Base-by-base conservation (phyloP, 1,284 basidiomycete species). In the Agroathelia rolfsii region DNA sequence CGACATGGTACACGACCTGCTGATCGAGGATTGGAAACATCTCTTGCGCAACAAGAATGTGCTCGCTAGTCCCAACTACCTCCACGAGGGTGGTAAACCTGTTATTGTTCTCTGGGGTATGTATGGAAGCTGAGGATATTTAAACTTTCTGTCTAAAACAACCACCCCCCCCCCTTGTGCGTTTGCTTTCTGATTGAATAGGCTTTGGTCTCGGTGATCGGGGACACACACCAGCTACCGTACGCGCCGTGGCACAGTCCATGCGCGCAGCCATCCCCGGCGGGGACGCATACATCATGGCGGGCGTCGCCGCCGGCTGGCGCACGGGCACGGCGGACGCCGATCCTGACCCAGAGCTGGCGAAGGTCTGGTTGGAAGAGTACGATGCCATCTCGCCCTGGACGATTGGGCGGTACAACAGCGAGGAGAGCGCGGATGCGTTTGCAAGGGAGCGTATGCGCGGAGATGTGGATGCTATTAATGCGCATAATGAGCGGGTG, bases 301-400 rank as follows among this genome's bases (percentile, higher is more conserved):
- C 64, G 4, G 81, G 80, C 10, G 57, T 64, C 2, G 74, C 81
- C 15, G 63, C 76, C 1, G 66, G 76, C 42, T 84, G 81, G 82
- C 69, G 81, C 8, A 76, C 75, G 0, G 67, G 70, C 3, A 59
- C 61, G 12, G 65, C 64, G 20, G 82, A 85, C 47, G 75, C 77
- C 1, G 76, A 82, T 50, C 56, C 59, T 4, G 66, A 82, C 42
- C 68, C 72, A 0, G 75, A 57, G 10, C 81, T 80, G 41, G 47
- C 76, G 9, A 56, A 67, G 29, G 62, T 81, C 3, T 84, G 75
- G 72, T 57, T 81, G 9, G 71, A 75, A 17, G 72, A 71, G 23
- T 80, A 82, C 39, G 81, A 85, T 43, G 78, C 78, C 1, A 69
- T 85, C 36, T 77, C 72, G 14, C 81, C 79, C 2, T 85, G 81